Evolutionary conservation across 108 stramenopile genomes (phyloP).

Genomic region (Seminavis robusta): DNA sequence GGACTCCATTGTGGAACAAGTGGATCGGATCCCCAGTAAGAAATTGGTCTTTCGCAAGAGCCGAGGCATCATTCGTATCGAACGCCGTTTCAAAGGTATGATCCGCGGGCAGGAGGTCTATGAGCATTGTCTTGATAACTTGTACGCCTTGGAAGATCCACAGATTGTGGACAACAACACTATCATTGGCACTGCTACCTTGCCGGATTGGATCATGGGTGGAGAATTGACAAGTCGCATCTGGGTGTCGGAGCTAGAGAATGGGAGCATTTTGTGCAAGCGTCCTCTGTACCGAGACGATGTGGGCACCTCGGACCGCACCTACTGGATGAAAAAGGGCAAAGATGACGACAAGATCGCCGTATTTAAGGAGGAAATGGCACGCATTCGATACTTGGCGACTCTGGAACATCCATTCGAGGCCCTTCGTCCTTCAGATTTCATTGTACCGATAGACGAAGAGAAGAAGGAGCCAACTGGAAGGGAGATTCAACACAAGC

Average conservation of each 20-base stretch:
- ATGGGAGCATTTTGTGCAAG: slow-evolving; percentile 6
- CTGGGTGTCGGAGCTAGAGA: slow-evolving; percentile 5
- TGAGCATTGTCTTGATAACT: slow-evolving; percentile 29
- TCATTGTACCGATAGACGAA: no score
- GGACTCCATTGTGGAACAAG: not conserved
- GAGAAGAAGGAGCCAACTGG: no score
- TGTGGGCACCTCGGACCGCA: slow-evolving; percentile 18
- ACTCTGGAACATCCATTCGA: slow-evolving; percentile 15
- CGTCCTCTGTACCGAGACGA: slow-evolving; percentile 28
- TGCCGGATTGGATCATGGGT: slow-evolving; percentile 37
- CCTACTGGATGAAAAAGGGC: not conserved
- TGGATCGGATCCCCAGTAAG: not conserved
- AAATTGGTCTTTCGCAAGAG: slow-evolving; percentile 1
- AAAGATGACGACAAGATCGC: slow-evolving; percentile 8
- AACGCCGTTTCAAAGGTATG: slow-evolving; percentile 15
- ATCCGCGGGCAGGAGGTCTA: slow-evolving; percentile 10
- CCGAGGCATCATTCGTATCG: slow-evolving; percentile 19
- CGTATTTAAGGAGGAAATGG: slow-evolving; percentile 13
- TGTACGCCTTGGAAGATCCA: slow-evolving; percentile 27
- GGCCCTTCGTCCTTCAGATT: no score
- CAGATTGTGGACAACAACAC: slow-evolving; percentile 13
- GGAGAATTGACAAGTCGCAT: slow-evolving; percentile 22
- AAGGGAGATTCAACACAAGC: no score
- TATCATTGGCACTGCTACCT: slow-evolving; percentile 32
- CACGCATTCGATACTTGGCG: slow-evolving; percentile 17